Conservation (phyloP, 164 flowering plant genomes). For the Hamamelis virginiana region DNA sequence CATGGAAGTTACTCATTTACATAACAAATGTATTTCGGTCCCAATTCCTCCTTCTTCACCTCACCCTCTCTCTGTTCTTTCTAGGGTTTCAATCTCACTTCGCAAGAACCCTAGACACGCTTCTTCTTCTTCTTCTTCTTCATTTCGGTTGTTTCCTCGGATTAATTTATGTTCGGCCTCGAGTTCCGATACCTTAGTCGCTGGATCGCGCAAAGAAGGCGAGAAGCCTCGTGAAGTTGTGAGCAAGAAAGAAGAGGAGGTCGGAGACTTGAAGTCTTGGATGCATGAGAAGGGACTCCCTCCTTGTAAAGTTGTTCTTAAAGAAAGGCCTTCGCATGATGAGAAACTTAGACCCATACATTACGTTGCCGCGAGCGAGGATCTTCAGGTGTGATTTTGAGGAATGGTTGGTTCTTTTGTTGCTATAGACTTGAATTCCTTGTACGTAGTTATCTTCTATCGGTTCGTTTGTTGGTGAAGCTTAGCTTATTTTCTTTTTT, state of each 20-base stretch:
- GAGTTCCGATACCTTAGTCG: constrained; percentile 58
- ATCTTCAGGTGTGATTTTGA: constrained; percentile 60
- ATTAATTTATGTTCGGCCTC: constrained; percentile 42
- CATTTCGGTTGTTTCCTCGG: constrained; percentile 21
- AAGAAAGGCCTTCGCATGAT: constrained; percentile 66
- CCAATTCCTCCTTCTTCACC: constrained; percentile 25
- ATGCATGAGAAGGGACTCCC: constrained; percentile 91
- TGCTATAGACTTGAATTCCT: not conserved
- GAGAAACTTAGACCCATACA: constrained; percentile 60
- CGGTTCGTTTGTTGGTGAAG: not conserved
- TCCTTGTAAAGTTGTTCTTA: constrained; percentile 76
- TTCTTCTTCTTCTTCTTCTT: constrained; percentile 9
- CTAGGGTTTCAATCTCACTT: constrained; percentile 24
- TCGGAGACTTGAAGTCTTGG: constrained; percentile 81
- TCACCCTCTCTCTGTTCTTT: constrained; percentile 10
- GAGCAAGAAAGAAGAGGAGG: constrained; percentile 37
- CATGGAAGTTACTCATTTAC: constrained; percentile 30
- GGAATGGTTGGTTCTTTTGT: not conserved
- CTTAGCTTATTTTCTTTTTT: constrained; percentile 1
- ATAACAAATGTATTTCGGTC: constrained; percentile 19
- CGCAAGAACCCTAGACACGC: not conserved
- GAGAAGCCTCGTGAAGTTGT: constrained; percentile 25
- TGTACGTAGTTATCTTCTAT: not conserved
- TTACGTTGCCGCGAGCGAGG: constrained; percentile 89
- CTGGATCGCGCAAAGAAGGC: constrained; percentile 40